phyloP scores from a whole-genome alignment of 768 basidiomycete genomes.

The Tylopilus intermedius region DNA sequence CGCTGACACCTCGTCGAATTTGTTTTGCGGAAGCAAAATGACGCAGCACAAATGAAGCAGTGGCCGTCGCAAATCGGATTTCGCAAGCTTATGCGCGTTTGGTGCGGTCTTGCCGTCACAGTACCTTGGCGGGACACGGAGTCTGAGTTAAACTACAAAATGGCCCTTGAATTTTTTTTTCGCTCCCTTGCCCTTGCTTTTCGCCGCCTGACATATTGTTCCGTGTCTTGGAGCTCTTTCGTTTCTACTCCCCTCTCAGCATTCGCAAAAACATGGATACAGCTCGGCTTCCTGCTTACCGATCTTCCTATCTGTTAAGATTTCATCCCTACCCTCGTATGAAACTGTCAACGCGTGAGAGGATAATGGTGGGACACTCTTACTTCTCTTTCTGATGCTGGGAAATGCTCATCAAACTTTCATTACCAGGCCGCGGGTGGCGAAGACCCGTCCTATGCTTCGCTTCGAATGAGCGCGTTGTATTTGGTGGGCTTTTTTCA shows the following conservation, averaged over 20 bases:
- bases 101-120: constrained; percentile 26
- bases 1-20: background rate
- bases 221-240: constrained; percentile 1
- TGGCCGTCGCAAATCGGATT: constrained; percentile 16
- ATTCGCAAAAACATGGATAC: constrained; percentile 15
- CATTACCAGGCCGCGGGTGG: constrained; percentile 8
- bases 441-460: background rate
- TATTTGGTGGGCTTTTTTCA: constrained; percentile 2
- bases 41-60: constrained; percentile 2
- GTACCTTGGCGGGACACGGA: constrained; percentile 20
- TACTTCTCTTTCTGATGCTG: constrained; percentile 4
- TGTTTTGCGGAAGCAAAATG: constrained; percentile 17
- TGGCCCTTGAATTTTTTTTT: constrained; percentile 7
- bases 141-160: constrained; percentile 19
- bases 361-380: constrained; percentile 17
- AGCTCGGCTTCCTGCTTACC: constrained; percentile 19
- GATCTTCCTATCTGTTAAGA: constrained; percentile 26
- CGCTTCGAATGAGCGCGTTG: background rate
- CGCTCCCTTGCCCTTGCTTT: background rate
- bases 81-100: constrained; percentile 20
- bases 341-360: constrained; percentile 22
- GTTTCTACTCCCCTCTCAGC: background rate
- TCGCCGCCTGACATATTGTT: constrained; percentile 1
- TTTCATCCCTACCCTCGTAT: constrained; percentile 29
- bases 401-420: constrained; percentile 6